phyloP scores from a whole-genome alignment of 2,329 filamentous ascomycete genomes.

The Exophiala lecanii-corni region DNA sequence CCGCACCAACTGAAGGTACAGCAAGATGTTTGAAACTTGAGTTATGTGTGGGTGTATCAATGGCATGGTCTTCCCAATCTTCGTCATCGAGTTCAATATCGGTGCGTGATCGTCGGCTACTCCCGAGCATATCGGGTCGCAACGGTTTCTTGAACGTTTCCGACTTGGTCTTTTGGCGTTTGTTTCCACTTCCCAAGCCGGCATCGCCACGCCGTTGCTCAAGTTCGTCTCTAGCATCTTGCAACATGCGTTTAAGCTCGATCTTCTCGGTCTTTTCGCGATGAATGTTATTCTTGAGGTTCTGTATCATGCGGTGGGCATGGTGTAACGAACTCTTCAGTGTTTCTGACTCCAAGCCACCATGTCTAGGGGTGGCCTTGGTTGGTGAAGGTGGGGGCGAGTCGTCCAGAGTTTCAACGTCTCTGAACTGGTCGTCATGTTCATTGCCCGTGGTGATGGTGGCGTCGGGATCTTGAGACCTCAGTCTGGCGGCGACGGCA shows the following conservation, averaged over 20 bases:
- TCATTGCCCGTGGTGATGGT: conserved; percentile 46
- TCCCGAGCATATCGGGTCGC: conserved; percentile 69
- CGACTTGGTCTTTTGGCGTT: conserved; percentile 58
- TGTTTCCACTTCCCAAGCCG: conserved; percentile 42
- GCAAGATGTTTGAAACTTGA: conserved; percentile 25
- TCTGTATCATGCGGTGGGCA: conserved; percentile 94
- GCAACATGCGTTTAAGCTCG: conserved; percentile 88
- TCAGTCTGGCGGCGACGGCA: conserved; percentile 71
- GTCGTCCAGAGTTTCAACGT: conserved; percentile 75
- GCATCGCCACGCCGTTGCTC: conserved; percentile 59
- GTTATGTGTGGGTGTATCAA: conserved; percentile 37
- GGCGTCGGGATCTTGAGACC: conserved; percentile 54
- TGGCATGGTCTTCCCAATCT: conserved; percentile 83
- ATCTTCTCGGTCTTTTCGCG: conserved; percentile 98
- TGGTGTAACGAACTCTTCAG: conserved; percentile 90
- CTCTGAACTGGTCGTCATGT: conserved; percentile 55
- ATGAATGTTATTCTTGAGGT: conserved; percentile 88
- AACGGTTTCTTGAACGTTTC: conserved; percentile 73
- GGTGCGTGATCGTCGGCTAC: conserved; percentile 65
- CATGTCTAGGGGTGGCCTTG: conserved; percentile 86
- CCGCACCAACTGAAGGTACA: conserved; percentile 25
- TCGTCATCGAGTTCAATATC: conserved; percentile 76
- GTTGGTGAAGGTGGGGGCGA: conserved; percentile 86
- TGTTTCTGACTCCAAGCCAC: conserved; percentile 90
- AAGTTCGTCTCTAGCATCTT: conserved; percentile 89